Conservation (phyloP, 1,284 basidiomycete species). For the Tylopilus sp. region DNA sequence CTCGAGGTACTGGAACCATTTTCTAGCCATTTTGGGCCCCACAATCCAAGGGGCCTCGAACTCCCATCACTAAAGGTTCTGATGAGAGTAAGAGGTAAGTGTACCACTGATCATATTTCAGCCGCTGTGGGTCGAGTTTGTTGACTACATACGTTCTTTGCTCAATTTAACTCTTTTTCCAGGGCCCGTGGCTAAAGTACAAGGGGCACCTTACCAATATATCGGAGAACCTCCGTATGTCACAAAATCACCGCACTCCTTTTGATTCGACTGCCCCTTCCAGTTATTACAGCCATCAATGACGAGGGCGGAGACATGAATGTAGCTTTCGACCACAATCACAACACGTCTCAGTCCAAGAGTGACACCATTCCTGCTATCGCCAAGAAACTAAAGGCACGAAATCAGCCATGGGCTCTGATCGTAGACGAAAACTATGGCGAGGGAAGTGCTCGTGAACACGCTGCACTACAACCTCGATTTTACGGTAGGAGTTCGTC, state of each 20-base stretch:
- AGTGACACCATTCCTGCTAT: constrained; percentile 84
- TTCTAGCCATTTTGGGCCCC: constrained; percentile 62
- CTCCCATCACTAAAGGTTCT: constrained; percentile 79
- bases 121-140: constrained; percentile 61
- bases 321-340: constrained; percentile 74
- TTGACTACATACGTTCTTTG: neutral
- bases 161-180: constrained; percentile 7
- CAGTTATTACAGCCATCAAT: constrained; percentile 79
- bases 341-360: constrained; percentile 41
- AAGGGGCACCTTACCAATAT: constrained; percentile 96
- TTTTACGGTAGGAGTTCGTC: constrained; percentile 68
- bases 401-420: constrained; percentile 86
- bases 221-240: constrained; percentile 88
- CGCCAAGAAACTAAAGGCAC: constrained; percentile 81
- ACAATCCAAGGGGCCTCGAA: constrained; percentile 62
- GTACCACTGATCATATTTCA: constrained; percentile 97
- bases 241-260: constrained; percentile 1
- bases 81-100: constrained; percentile 92
- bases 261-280: constrained; percentile 38
- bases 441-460: constrained; percentile 96
- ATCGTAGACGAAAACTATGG: constrained; percentile 97
- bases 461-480: constrained; percentile 94
- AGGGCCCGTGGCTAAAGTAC: constrained; percentile 98
- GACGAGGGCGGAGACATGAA: constrained; percentile 92
- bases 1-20: constrained; percentile 90